Percentiles rank a stretch among this genome's conserved stretches.
These are phyloP conservation scores for Thalassiosira livingstoniorum DNA, from an alignment of 352 stramenopile species.

Conservation along the genomic window DNA sequence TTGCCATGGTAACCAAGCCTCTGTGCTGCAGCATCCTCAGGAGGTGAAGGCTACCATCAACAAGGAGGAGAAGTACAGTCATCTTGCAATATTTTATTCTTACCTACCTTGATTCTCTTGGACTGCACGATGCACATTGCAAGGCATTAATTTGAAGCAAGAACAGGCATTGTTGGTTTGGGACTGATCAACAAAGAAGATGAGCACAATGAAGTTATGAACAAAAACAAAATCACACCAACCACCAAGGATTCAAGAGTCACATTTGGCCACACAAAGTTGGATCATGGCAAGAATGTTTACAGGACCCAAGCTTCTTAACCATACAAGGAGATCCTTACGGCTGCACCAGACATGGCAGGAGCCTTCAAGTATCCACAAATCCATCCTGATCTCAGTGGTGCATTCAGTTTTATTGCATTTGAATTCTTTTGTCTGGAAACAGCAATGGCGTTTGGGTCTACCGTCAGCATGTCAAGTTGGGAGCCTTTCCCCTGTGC, in stretches of 20 bases:
- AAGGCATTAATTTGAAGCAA: slow-evolving; percentile 20
- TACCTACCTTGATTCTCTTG: neutral
- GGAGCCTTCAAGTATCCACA: slow-evolving; percentile 4
- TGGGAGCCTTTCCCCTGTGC: slow-evolving; percentile 25
- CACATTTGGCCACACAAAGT: no score
- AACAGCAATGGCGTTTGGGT: slow-evolving; percentile 11
- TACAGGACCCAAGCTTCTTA: neutral
- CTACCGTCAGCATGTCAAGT: neutral
- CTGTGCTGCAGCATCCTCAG: neutral
- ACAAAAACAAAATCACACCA: slow-evolving; percentile 29
- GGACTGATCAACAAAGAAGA: slow-evolving; percentile 23
- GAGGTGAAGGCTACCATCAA: slow-evolving; percentile 18
- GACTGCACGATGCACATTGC: neutral
- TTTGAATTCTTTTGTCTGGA: neutral
- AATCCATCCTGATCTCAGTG: slow-evolving; percentile 1
- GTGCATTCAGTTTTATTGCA: slow-evolving; percentile 20
- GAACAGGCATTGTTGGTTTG: slow-evolving; percentile 20
- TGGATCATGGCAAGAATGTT: no score
- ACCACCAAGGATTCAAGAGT: neutral
- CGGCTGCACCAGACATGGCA: slow-evolving; percentile 6
- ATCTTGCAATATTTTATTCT: slow-evolving; percentile 2
- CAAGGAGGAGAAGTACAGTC: slow-evolving; percentile 40
- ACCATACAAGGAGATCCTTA: neutral
- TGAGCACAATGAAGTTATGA: neutral
- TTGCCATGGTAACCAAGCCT: slow-evolving; percentile 19